A percentile compares a stretch with the other conserved stretches of the same genome.
Evolutionary conservation across 2,329 filamentous ascomycete genomes (phyloP).

Genomic region (Aspergillus nomiae): DNA sequence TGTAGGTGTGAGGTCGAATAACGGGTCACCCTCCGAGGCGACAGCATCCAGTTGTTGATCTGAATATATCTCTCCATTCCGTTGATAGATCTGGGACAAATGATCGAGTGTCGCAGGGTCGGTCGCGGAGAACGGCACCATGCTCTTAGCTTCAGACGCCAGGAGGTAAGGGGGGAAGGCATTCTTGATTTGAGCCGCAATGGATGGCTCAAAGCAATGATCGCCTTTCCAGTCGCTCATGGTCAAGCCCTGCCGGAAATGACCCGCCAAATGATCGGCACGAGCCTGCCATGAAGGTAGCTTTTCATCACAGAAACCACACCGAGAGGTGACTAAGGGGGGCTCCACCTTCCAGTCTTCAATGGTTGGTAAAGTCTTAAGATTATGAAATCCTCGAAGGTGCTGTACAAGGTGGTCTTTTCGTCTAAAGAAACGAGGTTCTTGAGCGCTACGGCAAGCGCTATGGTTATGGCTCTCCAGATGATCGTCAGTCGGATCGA

Average conservation of each 20-base stretch:
- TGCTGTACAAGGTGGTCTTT: slow-evolving; percentile 19
- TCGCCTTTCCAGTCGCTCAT: slow-evolving; percentile 21
- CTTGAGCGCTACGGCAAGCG: slow-evolving; percentile 3
- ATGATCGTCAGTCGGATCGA: slow-evolving; percentile 10
- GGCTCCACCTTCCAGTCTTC: slow-evolving; percentile 17
- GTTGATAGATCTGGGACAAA: slow-evolving; percentile 14
- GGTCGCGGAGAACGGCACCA: slow-evolving; percentile 22
- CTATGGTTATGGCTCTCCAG: slow-evolving; percentile 11
- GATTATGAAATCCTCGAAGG: slow-evolving; percentile 9
- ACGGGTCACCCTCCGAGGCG: background rate
- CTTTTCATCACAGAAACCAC: slow-evolving; percentile 15
- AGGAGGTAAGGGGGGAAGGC: slow-evolving; percentile 23
- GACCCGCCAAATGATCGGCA: slow-evolving; percentile 10
- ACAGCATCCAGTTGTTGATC: background rate
- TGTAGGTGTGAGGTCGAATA: background rate
- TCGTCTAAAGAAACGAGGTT: slow-evolving; percentile 8
- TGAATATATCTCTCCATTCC: background rate
- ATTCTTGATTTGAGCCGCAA: slow-evolving; percentile 18
- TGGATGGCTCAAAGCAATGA: slow-evolving; percentile 16
- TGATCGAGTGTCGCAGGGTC: slow-evolving; percentile 10
- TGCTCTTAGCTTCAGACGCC: slow-evolving; percentile 15
- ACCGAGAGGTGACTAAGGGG: slow-evolving; percentile 10
- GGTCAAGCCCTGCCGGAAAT: slow-evolving; percentile 15
- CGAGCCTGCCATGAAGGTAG: slow-evolving; percentile 7
- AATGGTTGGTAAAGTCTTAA: slow-evolving; percentile 10